Base-by-base conservation (phyloP, 2,329 filamentous ascomycete species). In the Ophioceras dolichostomum region DNA sequence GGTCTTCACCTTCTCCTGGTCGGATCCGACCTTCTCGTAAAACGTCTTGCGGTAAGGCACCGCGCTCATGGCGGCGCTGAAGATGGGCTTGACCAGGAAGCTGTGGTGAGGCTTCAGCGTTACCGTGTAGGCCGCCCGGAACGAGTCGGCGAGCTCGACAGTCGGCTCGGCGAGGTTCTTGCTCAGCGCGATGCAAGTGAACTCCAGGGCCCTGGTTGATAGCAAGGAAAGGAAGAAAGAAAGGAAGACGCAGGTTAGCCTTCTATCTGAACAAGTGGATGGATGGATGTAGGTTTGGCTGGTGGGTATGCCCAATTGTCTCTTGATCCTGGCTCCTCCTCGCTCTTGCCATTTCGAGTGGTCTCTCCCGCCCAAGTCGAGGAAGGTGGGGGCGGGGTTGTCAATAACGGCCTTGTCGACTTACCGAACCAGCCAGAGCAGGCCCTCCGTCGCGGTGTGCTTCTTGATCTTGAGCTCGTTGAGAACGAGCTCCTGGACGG, bases 31-130 rank as follows among this genome's bases (percentile, higher is more conserved):
- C 73, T 95, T 94, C 46, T 62, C 62, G 58, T 95, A 96, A 57
- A 98, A 96, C 61, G 89, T 84, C 58, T 84, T 85, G 49, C 89
- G 77, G 70, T 95, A 94, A 2, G 91, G 91, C 48, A 83, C 89
- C 14, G 87, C 88, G 49, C 76, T 75, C 87, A 98, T 94, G 57
- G 89, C 89, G 43, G 87, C 82, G 50, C 73, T 83, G 73, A 96
- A 96, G 55, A 95, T 71, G 43, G 86, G 86, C 72, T 94, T 94
- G 51, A 95, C 67, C 44, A 95, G 51, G 61, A 94, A 87, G 55
- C 71, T 77, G 70, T 98, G 91, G 67, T 94, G 79, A 19, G 83
- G 83, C 68, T 94, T 94, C 51, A 98, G 81, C 35, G 89, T 95
- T 50, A 67, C 68, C 56, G 72, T 74, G 65, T 98, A 98, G 48